These are phyloP conservation scores for Erythrophleum fordii DNA, from an alignment of 306 rosid species.

Conservation along the genomic window DNA sequence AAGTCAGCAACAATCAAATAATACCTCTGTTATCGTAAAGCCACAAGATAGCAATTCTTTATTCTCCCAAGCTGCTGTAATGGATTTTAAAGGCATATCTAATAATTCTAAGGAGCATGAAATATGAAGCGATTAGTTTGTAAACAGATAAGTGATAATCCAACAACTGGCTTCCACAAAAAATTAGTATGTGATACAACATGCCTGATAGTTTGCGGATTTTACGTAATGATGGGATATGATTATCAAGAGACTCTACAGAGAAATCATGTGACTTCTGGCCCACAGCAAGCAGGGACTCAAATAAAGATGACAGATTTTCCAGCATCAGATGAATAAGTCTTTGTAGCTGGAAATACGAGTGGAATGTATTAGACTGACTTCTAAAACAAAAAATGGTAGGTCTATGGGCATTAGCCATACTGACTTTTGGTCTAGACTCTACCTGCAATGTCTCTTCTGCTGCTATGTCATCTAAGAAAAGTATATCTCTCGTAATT, in stretches of 20 bases:
- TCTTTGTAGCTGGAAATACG: conserved; percentile 70
- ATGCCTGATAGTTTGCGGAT: conserved; percentile 88
- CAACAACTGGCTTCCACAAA: conserved; percentile 8
- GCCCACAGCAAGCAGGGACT: conserved; percentile 53
- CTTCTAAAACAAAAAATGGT: conserved; percentile 29
- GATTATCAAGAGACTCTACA: conserved; percentile 54
- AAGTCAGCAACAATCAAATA: conserved; percentile 24
- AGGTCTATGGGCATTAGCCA: conserved; percentile 15
- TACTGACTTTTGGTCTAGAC: neutral
- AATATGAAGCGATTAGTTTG: conserved; percentile 26
- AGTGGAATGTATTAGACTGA: conserved; percentile 40
- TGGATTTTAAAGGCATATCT: conserved; percentile 87
- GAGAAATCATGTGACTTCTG: conserved; percentile 60
- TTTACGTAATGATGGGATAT: conserved; percentile 76
- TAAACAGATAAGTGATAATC: conserved; percentile 29
- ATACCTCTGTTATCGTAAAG: conserved; percentile 78
- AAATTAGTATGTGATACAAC: conserved; percentile 33
- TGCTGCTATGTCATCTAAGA: conserved; percentile 93
- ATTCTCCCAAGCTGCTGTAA: conserved; percentile 87
- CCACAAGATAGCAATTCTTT: conserved; percentile 61
- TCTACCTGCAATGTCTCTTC: conserved; percentile 92
- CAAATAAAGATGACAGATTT: conserved; percentile 65
- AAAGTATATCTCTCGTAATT: conserved; percentile 74
- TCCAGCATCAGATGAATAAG: conserved; percentile 79
- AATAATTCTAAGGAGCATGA: conserved; percentile 63